Percentiles rank a stretch among this genome's conserved stretches.
Evolutionary conservation across 345 rosid genomes (phyloP).

Genomic region (Rhizophora apiculata): DNA sequence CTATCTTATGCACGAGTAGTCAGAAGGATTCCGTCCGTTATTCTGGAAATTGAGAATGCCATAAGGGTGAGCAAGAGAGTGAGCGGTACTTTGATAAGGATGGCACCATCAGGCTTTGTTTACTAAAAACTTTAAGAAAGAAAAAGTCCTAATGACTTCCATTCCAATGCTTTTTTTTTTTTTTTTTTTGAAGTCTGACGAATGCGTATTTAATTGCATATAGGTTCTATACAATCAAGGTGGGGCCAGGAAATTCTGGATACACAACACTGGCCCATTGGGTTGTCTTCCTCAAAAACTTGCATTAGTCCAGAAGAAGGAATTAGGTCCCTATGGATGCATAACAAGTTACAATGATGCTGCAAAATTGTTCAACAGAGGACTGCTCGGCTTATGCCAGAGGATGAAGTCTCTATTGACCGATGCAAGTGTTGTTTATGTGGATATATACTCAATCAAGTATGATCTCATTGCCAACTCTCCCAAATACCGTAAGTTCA

Average conservation of each 20-base stretch:
- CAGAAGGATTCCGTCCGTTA: conserved; percentile 48
- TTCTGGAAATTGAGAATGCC: conserved; percentile 56
- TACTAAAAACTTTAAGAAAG: too few relatives aligned
- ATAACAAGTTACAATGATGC: conserved; percentile 56
- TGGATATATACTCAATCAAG: conserved; percentile 70
- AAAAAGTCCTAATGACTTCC: not conserved
- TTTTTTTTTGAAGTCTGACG: not conserved
- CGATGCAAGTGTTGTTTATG: conserved; percentile 57
- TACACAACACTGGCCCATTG: conserved; percentile 85
- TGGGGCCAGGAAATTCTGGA: conserved; percentile 71
- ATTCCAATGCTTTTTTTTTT: too few relatives aligned
- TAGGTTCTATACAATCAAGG: conserved; percentile 60
- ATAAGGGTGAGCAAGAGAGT: conserved; percentile 41
- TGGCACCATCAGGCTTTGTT: too few relatives aligned
- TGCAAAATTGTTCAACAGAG: conserved; percentile 62
- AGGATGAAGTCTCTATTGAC: conserved; percentile 44
- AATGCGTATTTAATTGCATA: conserved; percentile 1
- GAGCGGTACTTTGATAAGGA: not conserved
- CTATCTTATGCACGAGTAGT: conserved; percentile 45
- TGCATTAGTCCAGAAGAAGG: conserved; percentile 40
- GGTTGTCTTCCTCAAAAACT: conserved; percentile 92
- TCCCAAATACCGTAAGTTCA: conserved; percentile 44
- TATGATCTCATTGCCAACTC: conserved; percentile 66
- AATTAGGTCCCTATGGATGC: conserved; percentile 54
- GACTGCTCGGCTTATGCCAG: conserved; percentile 39